These are phyloP conservation scores for Neoboletus brunneissimus DNA, from an alignment of 768 basidiomycete species.

Conservation along the genomic window DNA sequence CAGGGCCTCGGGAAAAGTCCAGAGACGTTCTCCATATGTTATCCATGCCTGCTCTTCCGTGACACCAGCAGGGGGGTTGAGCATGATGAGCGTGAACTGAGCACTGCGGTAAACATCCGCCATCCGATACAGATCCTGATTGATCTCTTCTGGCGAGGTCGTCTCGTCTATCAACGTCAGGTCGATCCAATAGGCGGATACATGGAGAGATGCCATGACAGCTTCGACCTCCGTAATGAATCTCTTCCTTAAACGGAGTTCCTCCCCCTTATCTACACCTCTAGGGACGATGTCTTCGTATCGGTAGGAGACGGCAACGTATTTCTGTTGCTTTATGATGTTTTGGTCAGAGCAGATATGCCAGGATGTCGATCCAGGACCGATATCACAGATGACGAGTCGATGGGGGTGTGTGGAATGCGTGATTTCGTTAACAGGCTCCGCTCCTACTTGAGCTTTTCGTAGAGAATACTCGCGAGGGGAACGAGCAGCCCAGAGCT, in stretches of 20 bases:
- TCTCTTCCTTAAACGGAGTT: neutral
- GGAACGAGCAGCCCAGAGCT: constrained; percentile 25
- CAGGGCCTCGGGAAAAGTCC: constrained; percentile 24
- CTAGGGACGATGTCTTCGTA: constrained; percentile 7
- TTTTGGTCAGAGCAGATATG: neutral
- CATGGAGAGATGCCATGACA: constrained; percentile 2
- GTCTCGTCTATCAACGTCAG: neutral
- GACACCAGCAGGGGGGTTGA: neutral
- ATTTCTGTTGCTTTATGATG: constrained; percentile 9
- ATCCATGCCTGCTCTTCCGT: constrained; percentile 12
- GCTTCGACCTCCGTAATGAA: constrained; percentile 9
- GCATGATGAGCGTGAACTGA: constrained; percentile 25
- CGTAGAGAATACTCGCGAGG: constrained; percentile 23
- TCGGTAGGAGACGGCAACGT: constrained; percentile 21
- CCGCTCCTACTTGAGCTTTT: neutral
- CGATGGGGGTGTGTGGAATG: constrained; percentile 13
- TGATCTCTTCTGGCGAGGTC: neutral
- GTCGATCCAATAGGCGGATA: constrained; percentile 25
- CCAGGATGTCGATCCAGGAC: constrained; percentile 5
- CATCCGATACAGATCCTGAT: constrained; percentile 24
- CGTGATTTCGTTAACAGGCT: constrained; percentile 8
- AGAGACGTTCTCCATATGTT: constrained; percentile 22
- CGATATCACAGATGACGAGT: constrained; percentile 15
- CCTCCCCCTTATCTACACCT: neutral
- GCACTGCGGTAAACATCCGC: constrained; percentile 21